Conservation (phyloP, 768 basidiomycete genomes). For the Suillus decipiens region DNA sequence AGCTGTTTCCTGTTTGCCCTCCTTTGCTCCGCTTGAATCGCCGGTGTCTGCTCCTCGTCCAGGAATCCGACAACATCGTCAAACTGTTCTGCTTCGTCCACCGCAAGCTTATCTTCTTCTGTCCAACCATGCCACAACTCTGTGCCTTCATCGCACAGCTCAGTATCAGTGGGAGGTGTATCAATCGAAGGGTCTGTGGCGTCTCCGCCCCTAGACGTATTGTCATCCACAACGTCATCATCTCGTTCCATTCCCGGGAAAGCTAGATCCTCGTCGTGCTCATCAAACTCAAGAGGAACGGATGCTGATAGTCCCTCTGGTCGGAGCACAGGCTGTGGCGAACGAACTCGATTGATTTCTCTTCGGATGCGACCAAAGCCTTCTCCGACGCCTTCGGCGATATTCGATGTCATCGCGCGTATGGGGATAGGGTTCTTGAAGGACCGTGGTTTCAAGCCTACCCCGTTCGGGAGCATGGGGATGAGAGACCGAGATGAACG, state of each 20-base stretch:
- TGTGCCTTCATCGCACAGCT: slow-evolving; percentile 16
- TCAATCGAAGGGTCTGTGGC: slow-evolving; percentile 35
- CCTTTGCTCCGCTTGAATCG: slow-evolving; percentile 17
- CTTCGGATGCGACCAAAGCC: slow-evolving; percentile 59
- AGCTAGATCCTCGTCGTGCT: slow-evolving; percentile 66
- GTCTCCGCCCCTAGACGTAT: slow-evolving; percentile 27
- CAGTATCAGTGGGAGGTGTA: slow-evolving; percentile 38
- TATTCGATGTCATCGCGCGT: slow-evolving; percentile 48
- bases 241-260: slow-evolving; percentile 23
- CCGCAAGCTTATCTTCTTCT: slow-evolving; percentile 31
- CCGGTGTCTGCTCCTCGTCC: slow-evolving; percentile 34
- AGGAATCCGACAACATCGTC: slow-evolving; percentile 36
- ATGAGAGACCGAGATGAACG: slow-evolving; percentile 45
- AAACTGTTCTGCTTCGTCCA: slow-evolving; percentile 35
- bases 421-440: slow-evolving; percentile 56
- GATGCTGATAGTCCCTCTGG: slow-evolving; percentile 26
- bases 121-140: slow-evolving; percentile 24
- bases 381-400: slow-evolving; percentile 59
- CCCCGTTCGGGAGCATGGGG: slow-evolving; percentile 83
- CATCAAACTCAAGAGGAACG: slow-evolving; percentile 58
- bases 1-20: slow-evolving; percentile 11
- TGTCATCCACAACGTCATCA: slow-evolving; percentile 23
- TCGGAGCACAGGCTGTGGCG: slow-evolving; percentile 39
- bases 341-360: slow-evolving; percentile 54
- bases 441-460: slow-evolving; percentile 39